phyloP scores from a whole-genome alignment of 768 basidiomycete species.

The Mycena filopes region DNA sequence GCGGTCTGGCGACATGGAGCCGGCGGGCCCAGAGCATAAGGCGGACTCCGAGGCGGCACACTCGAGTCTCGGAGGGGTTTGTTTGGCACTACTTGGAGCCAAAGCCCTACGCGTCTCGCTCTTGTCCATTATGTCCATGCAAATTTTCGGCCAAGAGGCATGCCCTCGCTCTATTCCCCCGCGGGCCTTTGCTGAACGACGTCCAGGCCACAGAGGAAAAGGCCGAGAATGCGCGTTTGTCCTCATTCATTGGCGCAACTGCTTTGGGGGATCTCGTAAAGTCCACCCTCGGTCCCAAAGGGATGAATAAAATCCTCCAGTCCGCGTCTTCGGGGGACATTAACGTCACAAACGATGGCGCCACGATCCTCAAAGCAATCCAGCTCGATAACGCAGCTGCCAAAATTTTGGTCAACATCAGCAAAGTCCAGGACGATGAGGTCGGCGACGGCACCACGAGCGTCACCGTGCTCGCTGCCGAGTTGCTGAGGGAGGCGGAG shows the following conservation, averaged over 20 bases:
- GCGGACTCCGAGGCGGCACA: too few relatives aligned
- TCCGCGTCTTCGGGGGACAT: conserved; percentile 90
- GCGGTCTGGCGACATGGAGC: conserved; percentile 10
- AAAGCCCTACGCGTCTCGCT: conserved; percentile 18
- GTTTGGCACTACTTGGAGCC: background rate
- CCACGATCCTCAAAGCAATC: conserved; percentile 97
- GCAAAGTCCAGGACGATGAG: conserved; percentile 99
- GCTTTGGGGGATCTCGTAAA: conserved; percentile 99
- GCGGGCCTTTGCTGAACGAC: background rate
- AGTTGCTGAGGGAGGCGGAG: conserved; percentile 94
- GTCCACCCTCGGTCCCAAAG: conserved; percentile 97
- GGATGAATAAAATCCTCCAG: conserved; percentile 99
- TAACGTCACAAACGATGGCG: conserved; percentile 98
- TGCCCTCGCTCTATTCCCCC: background rate
- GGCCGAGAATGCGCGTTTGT: conserved; percentile 97
- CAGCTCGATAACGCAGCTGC: conserved; percentile 98
- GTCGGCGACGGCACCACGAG: conserved; percentile 95
- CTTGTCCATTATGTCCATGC: conserved; percentile 65
- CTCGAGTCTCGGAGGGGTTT: too few relatives aligned
- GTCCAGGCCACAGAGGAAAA: conserved; percentile 89
- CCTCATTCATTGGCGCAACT: conserved; percentile 96
- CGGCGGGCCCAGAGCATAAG: too few relatives aligned
- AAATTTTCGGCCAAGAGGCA: conserved; percentile 77
- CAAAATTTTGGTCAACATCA: conserved; percentile 99
- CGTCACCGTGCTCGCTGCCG: conserved; percentile 92